Evolutionary conservation across 208 protist genomes (phyloP).

Genomic region (Tritrichomonas musculus): DNA sequence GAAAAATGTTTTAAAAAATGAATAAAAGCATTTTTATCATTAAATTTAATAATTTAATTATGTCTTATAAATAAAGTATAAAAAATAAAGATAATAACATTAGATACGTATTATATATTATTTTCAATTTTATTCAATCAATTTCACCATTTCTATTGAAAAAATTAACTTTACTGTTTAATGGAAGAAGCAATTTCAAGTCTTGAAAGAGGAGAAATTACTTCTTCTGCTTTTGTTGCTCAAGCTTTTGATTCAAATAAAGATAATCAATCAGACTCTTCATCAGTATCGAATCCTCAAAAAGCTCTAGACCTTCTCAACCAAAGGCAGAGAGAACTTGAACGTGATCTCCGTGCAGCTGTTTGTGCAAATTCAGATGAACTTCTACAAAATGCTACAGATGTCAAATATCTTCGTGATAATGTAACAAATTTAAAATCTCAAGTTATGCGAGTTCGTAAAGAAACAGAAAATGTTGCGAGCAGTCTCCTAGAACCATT

Average conservation of each 20-base stretch:
- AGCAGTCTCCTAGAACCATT: neutral
- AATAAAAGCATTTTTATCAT: neutral
- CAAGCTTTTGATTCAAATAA: neutral
- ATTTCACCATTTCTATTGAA: neutral
- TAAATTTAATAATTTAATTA: neutral
- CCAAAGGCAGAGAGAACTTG: neutral
- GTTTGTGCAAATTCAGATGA: conserved; percentile 25
- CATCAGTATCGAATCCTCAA: neutral
- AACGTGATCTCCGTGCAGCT: neutral
- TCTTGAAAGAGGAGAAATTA: neutral
- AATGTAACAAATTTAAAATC: neutral
- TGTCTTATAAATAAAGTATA: neutral
- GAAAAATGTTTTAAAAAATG: neutral
- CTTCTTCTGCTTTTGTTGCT: neutral
- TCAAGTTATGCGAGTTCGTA: neutral
- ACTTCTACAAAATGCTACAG: neutral
- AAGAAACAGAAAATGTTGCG: neutral
- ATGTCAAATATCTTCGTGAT: conserved; percentile 10
- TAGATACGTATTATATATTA: neutral
- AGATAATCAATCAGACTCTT: neutral
- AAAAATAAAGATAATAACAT: neutral
- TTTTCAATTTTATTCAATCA: neutral
- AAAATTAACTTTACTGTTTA: neutral
- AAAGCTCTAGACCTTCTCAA: neutral
- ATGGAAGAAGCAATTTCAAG: neutral